Conservation (phyloP, 495 filamentous ascomycete genomes). For the Penicillium cinerascens region DNA sequence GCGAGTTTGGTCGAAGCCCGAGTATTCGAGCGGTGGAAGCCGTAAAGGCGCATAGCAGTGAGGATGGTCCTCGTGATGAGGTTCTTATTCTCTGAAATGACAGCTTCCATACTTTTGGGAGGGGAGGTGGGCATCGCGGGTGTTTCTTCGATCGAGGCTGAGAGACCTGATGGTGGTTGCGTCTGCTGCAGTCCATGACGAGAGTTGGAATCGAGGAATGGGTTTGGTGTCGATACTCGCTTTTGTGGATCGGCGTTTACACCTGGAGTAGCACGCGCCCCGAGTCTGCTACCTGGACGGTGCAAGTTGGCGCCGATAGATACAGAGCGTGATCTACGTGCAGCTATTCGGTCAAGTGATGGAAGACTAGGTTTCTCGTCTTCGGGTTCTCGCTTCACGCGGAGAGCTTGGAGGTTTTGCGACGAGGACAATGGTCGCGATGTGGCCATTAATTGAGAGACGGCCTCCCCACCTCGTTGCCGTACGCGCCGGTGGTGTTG, state of each 20-base stretch:
- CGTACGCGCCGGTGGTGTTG: conserved; percentile 53
- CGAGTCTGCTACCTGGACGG: conserved; percentile 15
- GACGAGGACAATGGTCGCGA: conserved; percentile 31
- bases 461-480: conserved; percentile 52
- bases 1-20: conserved; percentile 18
- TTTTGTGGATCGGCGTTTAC: conserved; percentile 22
- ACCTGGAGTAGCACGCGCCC: conserved; percentile 9
- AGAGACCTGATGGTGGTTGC: conserved; percentile 14
- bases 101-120: conserved; percentile 31
- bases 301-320: conserved; percentile 37
- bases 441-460: conserved; percentile 54
- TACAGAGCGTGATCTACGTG: conserved; percentile 35
- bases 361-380: conserved; percentile 31
- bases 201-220: conserved; percentile 21
- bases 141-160: conserved; percentile 12
- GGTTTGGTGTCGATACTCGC: conserved; percentile 25
- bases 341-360: conserved; percentile 29
- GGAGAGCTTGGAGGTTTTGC: conserved; percentile 33
- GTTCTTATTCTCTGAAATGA: conserved; percentile 41
- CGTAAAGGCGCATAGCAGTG: conserved; percentile 63
- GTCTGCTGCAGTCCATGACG: conserved; percentile 15
- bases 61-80: conserved; percentile 48
- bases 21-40: conserved; percentile 47
- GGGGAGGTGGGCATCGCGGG: conserved; percentile 14
- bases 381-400: conserved; percentile 41